These are phyloP conservation scores for Theobroma grandiflorum DNA, from an alignment of 441 rosid species.

Conservation along the genomic window DNA sequence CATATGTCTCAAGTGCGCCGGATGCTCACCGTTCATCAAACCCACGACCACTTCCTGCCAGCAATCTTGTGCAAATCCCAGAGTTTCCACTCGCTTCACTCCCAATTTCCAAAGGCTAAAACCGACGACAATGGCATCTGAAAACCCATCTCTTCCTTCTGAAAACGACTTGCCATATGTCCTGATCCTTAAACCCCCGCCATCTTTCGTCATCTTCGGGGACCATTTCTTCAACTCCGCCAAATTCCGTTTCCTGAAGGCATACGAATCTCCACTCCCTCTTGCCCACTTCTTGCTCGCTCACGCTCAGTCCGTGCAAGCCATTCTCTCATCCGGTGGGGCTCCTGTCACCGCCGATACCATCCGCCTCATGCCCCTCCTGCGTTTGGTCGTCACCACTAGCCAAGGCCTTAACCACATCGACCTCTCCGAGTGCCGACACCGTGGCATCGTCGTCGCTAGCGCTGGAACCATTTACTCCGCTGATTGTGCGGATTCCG, in stretches of 20 bases:
- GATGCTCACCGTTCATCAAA: too few relatives aligned
- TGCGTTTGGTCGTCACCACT: constrained; percentile 52
- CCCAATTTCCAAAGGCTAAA: background rate
- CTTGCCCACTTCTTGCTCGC: constrained; percentile 42
- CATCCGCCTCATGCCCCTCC: constrained; percentile 40
- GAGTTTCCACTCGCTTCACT: too few relatives aligned
- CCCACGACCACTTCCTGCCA: too few relatives aligned
- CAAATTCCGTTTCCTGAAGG: constrained; percentile 45
- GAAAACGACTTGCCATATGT: constrained; percentile 39
- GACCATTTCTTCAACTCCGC: constrained; percentile 27
- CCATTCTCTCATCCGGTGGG: constrained; percentile 46
- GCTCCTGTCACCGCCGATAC: constrained; percentile 43
- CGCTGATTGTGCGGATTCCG: constrained; percentile 53
- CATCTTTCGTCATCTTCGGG: constrained; percentile 30
- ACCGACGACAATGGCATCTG: background rate
- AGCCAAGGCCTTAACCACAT: constrained; percentile 62
- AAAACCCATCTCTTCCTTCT: background rate
- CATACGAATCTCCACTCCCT: constrained; percentile 58
- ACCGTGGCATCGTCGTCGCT: constrained; percentile 49
- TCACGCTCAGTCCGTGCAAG: constrained; percentile 43
- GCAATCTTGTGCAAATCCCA: too few relatives aligned
- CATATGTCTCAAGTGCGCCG: too few relatives aligned
- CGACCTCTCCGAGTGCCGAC: constrained; percentile 55
- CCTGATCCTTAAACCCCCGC: constrained; percentile 40
- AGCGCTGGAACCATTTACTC: constrained; percentile 47